Percentiles rank a stretch among this genome's conserved stretches.
phyloP scores from a whole-genome alignment of 257 asterid genomes.

The Solanum paucissectum region DNA sequence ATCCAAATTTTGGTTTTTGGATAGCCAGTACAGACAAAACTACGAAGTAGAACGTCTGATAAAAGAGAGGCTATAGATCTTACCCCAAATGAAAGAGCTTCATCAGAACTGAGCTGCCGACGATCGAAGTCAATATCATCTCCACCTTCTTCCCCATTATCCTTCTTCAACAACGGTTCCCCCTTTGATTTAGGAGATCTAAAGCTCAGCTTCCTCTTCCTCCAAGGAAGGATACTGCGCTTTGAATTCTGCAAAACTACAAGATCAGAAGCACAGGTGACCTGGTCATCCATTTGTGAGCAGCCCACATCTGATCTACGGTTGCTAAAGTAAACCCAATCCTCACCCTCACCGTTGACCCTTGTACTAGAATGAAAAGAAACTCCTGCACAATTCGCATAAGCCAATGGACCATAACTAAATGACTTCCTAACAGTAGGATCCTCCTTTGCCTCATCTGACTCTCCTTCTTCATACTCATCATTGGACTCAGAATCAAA shows the following conservation, averaged over 20 bases:
- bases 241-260: slow-evolving; percentile 34
- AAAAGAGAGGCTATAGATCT: slow-evolving; percentile 9
- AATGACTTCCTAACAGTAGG: slow-evolving; percentile 64
- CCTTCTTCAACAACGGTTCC: slow-evolving; percentile 89
- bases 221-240: slow-evolving; percentile 92
- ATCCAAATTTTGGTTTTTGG: background rate
- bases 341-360: slow-evolving; percentile 51
- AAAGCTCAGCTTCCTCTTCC: slow-evolving; percentile 79
- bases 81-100: slow-evolving; percentile 63
- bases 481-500: slow-evolving; percentile 68
- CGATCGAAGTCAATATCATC: slow-evolving; percentile 94
- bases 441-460: slow-evolving; percentile 55
- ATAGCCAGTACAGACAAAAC: background rate
- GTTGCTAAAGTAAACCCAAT: slow-evolving; percentile 84
- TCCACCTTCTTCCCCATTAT: slow-evolving; percentile 93
- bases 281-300: slow-evolving; percentile 28
- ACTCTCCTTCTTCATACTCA: slow-evolving; percentile 67
- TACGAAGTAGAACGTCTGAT: background rate
- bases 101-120: slow-evolving; percentile 89
- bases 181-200: slow-evolving; percentile 89
- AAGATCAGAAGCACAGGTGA: slow-evolving; percentile 32
- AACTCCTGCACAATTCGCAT: slow-evolving; percentile 65
- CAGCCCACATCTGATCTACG: slow-evolving; percentile 66
- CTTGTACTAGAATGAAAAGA: slow-evolving; percentile 42
- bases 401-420: slow-evolving; percentile 81